Conservation (phyloP, 2,329 filamentous ascomycete genomes). For the Fusarium sambucinum region DNA sequence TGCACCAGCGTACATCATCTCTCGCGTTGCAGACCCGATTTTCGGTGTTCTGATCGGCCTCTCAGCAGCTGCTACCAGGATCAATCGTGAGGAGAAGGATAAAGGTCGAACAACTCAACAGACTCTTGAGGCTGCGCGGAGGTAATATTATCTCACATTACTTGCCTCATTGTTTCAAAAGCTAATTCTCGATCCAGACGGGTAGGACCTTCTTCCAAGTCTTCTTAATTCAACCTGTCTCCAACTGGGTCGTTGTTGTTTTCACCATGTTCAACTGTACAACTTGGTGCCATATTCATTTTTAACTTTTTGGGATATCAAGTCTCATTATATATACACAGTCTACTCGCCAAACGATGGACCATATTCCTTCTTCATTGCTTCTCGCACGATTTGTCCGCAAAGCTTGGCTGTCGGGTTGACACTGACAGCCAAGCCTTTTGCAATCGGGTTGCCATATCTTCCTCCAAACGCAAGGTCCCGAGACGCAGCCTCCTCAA, state of each 20-base stretch:
- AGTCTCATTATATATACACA: constrained; percentile 23
- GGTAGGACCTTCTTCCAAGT: constrained; percentile 47
- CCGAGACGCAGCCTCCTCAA: constrained; percentile 71
- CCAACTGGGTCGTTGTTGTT: neutral
- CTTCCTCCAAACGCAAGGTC: constrained; percentile 74
- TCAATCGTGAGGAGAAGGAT: constrained; percentile 70
- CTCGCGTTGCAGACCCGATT: constrained; percentile 68
- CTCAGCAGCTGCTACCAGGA: constrained; percentile 66
- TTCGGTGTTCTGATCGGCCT: constrained; percentile 69
- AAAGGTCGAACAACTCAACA: constrained; percentile 66
- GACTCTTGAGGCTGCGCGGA: constrained; percentile 61
- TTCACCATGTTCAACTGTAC: constrained; percentile 1
- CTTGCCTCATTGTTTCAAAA: neutral
- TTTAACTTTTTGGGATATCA: constrained; percentile 8
- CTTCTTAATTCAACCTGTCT: constrained; percentile 27
- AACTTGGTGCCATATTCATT: constrained; percentile 4
- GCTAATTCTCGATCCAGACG: constrained; percentile 46
- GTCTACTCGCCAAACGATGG: constrained; percentile 58
- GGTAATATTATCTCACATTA: constrained; percentile 47
- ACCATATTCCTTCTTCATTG: constrained; percentile 76
- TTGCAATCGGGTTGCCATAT: constrained; percentile 75
- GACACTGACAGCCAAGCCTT: constrained; percentile 71
- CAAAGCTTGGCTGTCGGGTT: constrained; percentile 78
- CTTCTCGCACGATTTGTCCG: constrained; percentile 75
- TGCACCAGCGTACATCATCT: constrained; percentile 69